Evolutionary conservation across 495 filamentous ascomycete genomes (phyloP), one percentile per base, ranked within the genome.

Genomic region (Penicillium paxilli): DNA sequence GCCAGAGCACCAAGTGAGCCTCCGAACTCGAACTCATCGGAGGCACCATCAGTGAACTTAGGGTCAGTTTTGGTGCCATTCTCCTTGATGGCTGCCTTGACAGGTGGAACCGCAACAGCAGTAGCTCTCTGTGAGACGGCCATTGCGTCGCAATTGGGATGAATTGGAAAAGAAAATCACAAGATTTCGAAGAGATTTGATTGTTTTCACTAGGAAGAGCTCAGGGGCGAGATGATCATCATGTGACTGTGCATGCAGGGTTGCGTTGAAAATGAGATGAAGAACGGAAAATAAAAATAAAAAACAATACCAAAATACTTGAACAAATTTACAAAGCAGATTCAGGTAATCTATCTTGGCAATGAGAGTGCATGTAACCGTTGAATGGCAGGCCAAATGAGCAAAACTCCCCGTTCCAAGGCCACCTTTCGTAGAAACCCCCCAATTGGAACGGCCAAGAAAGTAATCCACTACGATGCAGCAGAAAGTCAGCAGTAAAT

Each of bases 1-100:
- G 8, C 79, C 73, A 20, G 67, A 66, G 21, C 88, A 83, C 92
- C 92, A 20, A 75, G 71, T 8, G 89, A 81, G 49, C 93, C 93
- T 45, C 92, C 91, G 60, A 98, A 97, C 60, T 98, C 93, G 65
- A 88, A 88, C 35, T 38, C 35, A 16, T 38, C 35, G 35, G 35
- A 38, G 14, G 35, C 35, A 16, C 35, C 35, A 19, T 38, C 35
- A 16, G 14, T 16, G 16, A 16, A 38, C n/a, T 37, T 37, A 5
- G 33, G 33, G n/a, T 10, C 33, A 19, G 33, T 10, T 14, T 37
- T 37, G 33, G 33, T 14, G 1, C 17, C 17, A 16, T 38, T 38
- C 35, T 38, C 35, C 35, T 16, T 19, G 35, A 19, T 16, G 26
- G 26, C 26, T 16, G 14, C 35, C 1, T 38, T 38, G 8, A 6